Percentiles rank a stretch among this genome's conserved stretches.
Evolutionary conservation across 371 early-diverging fungal genomes (phyloP).

Genomic region (Entomophthora muscae): DNA sequence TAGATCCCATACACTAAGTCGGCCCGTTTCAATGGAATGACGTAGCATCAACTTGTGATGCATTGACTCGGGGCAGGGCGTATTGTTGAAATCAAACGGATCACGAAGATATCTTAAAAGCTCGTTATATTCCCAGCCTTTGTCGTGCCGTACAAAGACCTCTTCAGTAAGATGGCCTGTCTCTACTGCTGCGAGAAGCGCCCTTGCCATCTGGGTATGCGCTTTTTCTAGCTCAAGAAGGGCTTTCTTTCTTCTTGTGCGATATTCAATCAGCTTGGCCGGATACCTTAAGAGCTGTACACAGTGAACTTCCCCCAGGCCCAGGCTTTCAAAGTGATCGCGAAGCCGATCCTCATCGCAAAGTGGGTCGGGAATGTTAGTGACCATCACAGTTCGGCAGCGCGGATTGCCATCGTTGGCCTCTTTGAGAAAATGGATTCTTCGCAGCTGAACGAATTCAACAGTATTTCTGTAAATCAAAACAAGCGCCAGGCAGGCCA

Average conservation of each 20-base stretch:
- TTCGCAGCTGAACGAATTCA: constrained; percentile 21
- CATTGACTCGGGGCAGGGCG: neutral
- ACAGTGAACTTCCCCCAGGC: constrained; percentile 20
- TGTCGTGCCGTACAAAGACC: neutral
- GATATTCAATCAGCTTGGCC: constrained; percentile 8
- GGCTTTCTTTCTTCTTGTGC: constrained; percentile 6
- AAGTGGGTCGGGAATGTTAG: constrained; percentile 18
- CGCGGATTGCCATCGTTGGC: constrained; percentile 11
- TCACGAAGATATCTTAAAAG: neutral
- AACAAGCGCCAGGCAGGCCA: constrained; percentile 24
- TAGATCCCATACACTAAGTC: constrained; percentile 11
- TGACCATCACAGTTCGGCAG: constrained; percentile 18
- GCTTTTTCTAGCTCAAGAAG: constrained; percentile 17
- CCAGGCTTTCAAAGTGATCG: constrained; percentile 17
- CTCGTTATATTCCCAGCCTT: constrained; percentile 1
- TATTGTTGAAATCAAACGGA: neutral
- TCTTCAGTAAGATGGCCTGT: neutral
- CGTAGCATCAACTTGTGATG: constrained; percentile 6
- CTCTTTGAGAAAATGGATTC: constrained; percentile 13
- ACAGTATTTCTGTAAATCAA: constrained; percentile 25
- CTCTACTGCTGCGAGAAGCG: constrained; percentile 16
- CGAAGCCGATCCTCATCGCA: constrained; percentile 18
- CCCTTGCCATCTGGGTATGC: constrained; percentile 16
- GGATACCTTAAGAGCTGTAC: constrained; percentile 19
- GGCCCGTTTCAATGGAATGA: constrained; percentile 7